Conservation (phyloP, 106 monocot species). For the Allium sativum region DNA sequence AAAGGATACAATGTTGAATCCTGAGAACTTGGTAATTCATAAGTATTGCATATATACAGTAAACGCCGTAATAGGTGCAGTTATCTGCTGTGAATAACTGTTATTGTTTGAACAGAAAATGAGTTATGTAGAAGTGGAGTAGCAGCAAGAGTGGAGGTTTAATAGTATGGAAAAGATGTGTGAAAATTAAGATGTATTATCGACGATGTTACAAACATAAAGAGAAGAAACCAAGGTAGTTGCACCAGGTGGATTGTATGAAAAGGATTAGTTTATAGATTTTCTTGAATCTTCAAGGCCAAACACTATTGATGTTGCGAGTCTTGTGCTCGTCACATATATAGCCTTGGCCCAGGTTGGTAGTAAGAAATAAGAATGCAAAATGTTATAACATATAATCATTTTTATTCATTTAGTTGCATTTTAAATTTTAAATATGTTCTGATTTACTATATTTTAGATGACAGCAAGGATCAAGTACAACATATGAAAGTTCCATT, state of each 20-base stretch:
- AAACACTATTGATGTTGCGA: constrained; percentile 22
- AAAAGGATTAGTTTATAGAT: constrained; percentile 23
- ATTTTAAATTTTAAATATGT: no score
- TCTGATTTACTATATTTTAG: no score
- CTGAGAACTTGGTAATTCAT: constrained; percentile 37
- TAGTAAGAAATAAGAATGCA: no score
- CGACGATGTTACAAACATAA: constrained; percentile 6
- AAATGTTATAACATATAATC: no score
- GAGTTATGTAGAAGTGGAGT: constrained; percentile 43
- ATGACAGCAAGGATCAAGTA: constrained; percentile 8
- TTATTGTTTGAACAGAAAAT: constrained; percentile 29
- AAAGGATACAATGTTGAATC: constrained; percentile 27
- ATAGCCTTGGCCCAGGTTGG: constrained; percentile 42
- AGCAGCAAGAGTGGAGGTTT: constrained; percentile 11
- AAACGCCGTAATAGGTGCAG: no score
- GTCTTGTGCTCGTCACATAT: constrained; percentile 62
- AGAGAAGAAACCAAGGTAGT: constrained; percentile 10
- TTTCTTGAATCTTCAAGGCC: constrained; percentile 30
- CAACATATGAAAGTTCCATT: constrained; percentile 30
- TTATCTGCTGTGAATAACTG: no score
- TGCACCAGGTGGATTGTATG: constrained; percentile 46
- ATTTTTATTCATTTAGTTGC: no score
- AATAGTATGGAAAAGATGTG: constrained; percentile 40
- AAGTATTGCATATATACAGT: no score
- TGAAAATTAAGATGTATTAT: constrained; percentile 14